These are phyloP conservation scores for Paecilomyces sp. DNA, from an alignment of 2,329 filamentous ascomycete genomes.

Conservation along the genomic window DNA sequence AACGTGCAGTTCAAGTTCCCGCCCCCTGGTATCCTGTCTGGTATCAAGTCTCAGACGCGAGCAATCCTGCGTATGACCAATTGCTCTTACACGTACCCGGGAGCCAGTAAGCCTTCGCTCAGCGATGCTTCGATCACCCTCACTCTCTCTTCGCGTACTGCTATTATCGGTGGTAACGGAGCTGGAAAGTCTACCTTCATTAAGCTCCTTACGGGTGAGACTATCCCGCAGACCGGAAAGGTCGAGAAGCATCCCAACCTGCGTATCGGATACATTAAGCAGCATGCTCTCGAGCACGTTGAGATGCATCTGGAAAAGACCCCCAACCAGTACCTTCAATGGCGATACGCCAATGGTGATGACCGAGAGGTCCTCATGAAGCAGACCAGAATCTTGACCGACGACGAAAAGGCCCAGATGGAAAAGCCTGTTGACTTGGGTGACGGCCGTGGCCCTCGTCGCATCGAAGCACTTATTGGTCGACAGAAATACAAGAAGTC, in stretches of 20 bases:
- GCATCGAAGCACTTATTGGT: conserved; percentile 84
- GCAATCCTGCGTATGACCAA: conserved; percentile 93
- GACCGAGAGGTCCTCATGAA: conserved; percentile 97
- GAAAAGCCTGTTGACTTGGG: conserved; percentile 79
- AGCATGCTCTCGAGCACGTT: conserved; percentile 97
- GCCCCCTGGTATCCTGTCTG: conserved; percentile 83
- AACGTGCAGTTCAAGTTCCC: conserved; percentile 97
- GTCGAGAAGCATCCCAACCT: conserved; percentile 98
- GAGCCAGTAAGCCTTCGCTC: conserved; percentile 78
- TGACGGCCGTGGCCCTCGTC: conserved; percentile 69
- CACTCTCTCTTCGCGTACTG: conserved; percentile 81
- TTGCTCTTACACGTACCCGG: conserved; percentile 90
- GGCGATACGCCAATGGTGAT: conserved; percentile 95
- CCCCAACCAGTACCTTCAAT: conserved; percentile 96
- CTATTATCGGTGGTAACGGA: conserved; percentile 95
- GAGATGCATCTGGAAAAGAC: conserved; percentile 99
- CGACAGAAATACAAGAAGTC: conserved; percentile 99
- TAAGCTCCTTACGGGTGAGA: conserved; percentile 91
- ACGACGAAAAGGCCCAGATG: conserved; percentile 82
- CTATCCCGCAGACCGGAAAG: conserved; percentile 71
- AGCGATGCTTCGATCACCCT: conserved; percentile 80
- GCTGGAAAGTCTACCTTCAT: conserved; percentile 97
- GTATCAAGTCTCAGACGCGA: conserved; percentile 90
- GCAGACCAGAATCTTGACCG: conserved; percentile 85
- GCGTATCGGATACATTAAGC: conserved; percentile 99